Base-by-base conservation (phyloP, 768 basidiomycete genomes). In the Agrocybe praecox region DNA sequence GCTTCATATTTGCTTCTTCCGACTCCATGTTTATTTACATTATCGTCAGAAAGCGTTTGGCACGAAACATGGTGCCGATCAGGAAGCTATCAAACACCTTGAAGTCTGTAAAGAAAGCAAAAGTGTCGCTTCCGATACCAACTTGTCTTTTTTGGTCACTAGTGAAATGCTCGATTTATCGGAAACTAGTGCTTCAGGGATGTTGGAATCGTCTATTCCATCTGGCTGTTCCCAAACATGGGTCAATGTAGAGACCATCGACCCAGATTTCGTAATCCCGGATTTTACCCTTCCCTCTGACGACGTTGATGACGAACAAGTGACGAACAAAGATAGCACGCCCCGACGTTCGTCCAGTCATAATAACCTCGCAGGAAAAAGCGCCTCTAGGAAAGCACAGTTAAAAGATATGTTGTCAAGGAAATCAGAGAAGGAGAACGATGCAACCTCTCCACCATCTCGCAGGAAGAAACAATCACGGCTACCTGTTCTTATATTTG, bases 291-390 rank as follows among this genome's bases (percentile, higher is more conserved):
- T 19, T 32, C 2, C 46, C 43, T 40, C 24, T n/a, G 33, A 7
- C 17, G 24, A 43, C 18, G 17, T 21, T 43, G 24, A 22, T 10
- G 26, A 17, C 18, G 43, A 45, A 10, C 52, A 55, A n/a, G 19
- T 59, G 17, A 57, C 61, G 15, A 56, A 47, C 46, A 65, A 61
- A 49, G 55, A 58, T 6, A 52, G 52, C 33, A 61, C 58, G 11
- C 43, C 56, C 24, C 56, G 56, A 22, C 26, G 29, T 22, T 34
- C 32, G 11, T 21, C 47, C 26, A 34, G 36, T 49, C n/a, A n/a
- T n/a, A 12, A 19, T 15, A 46, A 47, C 4, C 5, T 5, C 36
- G 14, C 36, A 12, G 45, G 26, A 12, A 45, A 49, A 12, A 52
- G 43, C 26, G 15, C 23, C 24, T 22, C 23, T 6, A 23, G 40